Percentiles rank a stretch among this genome's conserved stretches.
phyloP scores from a whole-genome alignment of 2,329 filamentous ascomycete species.

The Paramyrothecium sp. region DNA sequence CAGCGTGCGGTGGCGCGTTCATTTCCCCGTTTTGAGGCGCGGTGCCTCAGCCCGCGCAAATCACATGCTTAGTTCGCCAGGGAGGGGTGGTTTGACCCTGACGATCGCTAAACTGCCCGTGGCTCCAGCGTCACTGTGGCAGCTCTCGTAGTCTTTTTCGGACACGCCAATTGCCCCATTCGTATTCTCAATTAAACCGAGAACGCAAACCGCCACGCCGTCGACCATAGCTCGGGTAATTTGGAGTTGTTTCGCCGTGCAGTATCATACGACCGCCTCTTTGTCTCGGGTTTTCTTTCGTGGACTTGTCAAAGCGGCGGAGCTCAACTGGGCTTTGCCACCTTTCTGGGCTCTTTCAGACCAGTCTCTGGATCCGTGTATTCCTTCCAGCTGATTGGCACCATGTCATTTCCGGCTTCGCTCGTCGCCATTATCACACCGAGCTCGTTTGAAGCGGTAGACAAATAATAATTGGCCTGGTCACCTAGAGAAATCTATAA shows the following conservation, averaged over 20 bases:
- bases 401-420: constrained; percentile 86
- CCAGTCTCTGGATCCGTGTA: constrained; percentile 83
- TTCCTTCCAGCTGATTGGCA: constrained; percentile 92
- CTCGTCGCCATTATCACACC: constrained; percentile 93
- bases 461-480: constrained; percentile 93
- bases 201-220: too few species aligned
- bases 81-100: neutral
- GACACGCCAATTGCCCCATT: too few species aligned
- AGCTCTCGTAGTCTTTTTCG: too few species aligned
- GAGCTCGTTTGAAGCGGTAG: constrained; percentile 85
- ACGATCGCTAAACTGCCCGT: neutral
- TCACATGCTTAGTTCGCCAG: too few species aligned
- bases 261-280: too few species aligned
- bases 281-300: neutral
- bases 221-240: too few species aligned
- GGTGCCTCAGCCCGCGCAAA: neutral
- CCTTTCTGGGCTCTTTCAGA: constrained; percentile 77
- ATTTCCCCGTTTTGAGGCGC: neutral
- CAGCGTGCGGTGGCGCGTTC: neutral
- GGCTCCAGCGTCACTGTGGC: too few species aligned
- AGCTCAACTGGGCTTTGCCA: constrained; percentile 82
- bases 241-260: too few species aligned
- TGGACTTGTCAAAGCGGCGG: neutral
- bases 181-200: too few species aligned
- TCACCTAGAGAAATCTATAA: constrained; percentile 81